These are phyloP conservation scores for Falciphora oryzae DNA, from an alignment of 2,329 filamentous ascomycete genomes.

Conservation along the genomic window DNA sequence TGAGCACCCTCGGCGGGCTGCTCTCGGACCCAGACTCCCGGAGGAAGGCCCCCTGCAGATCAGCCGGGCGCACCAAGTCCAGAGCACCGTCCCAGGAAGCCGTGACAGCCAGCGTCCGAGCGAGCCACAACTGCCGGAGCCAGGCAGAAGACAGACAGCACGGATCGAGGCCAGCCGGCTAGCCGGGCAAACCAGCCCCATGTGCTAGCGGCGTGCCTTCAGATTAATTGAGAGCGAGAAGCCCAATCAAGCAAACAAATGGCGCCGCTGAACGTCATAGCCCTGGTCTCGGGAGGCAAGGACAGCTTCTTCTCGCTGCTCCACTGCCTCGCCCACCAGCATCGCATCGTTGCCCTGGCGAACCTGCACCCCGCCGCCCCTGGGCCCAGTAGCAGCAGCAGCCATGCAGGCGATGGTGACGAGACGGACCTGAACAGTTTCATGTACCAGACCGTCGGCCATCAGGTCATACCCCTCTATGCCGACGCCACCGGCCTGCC, in stretches of 20 bases:
- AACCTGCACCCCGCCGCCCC: constrained; percentile 65
- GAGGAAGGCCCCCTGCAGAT: background rate
- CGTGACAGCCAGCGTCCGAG: background rate
- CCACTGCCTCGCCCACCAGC: constrained; percentile 82
- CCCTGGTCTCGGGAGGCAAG: constrained; percentile 91
- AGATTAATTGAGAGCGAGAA: constrained; percentile 27
- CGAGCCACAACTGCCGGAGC: background rate
- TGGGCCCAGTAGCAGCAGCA: background rate
- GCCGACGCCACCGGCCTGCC: constrained; percentile 72
- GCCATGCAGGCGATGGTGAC: constrained; percentile 23
- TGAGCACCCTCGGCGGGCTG: too few relatives aligned
- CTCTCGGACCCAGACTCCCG: too few relatives aligned
- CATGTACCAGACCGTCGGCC: constrained; percentile 99
- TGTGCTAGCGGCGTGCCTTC: background rate
- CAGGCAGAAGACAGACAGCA: background rate
- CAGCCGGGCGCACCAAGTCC: background rate
- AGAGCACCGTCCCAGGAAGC: background rate
- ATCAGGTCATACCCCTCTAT: constrained; percentile 81
- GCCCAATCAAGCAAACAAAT: constrained; percentile 11
- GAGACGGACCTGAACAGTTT: constrained; percentile 82
- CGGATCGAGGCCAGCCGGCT: background rate
- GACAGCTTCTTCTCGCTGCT: constrained; percentile 92
- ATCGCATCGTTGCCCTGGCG: constrained; percentile 78
- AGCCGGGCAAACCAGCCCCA: background rate
- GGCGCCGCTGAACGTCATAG: constrained; percentile 65